Evolutionary conservation across 768 basidiomycete genomes (phyloP).

Genomic region (Kwoniella sp.): DNA sequence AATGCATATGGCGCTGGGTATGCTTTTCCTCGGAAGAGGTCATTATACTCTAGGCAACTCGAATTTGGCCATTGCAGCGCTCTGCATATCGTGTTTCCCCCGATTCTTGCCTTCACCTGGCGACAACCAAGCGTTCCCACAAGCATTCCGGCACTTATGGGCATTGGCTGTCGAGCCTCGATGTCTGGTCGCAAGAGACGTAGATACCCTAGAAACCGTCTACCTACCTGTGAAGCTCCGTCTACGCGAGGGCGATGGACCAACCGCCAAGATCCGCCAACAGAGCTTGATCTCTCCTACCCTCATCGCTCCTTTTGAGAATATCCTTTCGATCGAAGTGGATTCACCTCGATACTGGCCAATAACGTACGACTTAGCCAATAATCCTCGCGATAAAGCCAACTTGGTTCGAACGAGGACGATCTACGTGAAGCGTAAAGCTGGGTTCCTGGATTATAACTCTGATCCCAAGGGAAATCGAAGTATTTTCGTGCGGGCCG

Average conservation of each 20-base stretch:
- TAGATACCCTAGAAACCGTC: conserved; percentile 85
- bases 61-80: conserved; percentile 83
- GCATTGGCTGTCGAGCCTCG: conserved; percentile 91
- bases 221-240: conserved; percentile 90
- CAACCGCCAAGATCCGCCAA: conserved; percentile 58
- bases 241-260: conserved; percentile 61
- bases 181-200: conserved; percentile 86
- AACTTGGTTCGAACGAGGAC: conserved; percentile 75
- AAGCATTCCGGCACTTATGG: conserved; percentile 94
- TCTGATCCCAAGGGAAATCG: conserved; percentile 92
- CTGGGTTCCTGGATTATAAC: conserved; percentile 88
- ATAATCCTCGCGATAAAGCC: conserved; percentile 66
- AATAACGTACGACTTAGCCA: conserved; percentile 71
- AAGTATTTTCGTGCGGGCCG: conserved; percentile 84
- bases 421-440: conserved; percentile 85
- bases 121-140: conserved; percentile 87
- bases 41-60: conserved; percentile 89
- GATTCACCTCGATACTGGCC: conserved; percentile 97
- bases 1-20: conserved; percentile 83
- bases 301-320: conserved; percentile 83
- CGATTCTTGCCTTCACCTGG: conserved; percentile 74
- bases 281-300: conserved; percentile 88
- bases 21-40: conserved; percentile 91
- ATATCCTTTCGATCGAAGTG: conserved; percentile 75
- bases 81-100: conserved; percentile 90